Evolutionary conservation across 192 early-diverging fungal species (phyloP), one percentile per base, ranked within the genome.

Genomic region (Borealophlyctis nickersoniae): DNA sequence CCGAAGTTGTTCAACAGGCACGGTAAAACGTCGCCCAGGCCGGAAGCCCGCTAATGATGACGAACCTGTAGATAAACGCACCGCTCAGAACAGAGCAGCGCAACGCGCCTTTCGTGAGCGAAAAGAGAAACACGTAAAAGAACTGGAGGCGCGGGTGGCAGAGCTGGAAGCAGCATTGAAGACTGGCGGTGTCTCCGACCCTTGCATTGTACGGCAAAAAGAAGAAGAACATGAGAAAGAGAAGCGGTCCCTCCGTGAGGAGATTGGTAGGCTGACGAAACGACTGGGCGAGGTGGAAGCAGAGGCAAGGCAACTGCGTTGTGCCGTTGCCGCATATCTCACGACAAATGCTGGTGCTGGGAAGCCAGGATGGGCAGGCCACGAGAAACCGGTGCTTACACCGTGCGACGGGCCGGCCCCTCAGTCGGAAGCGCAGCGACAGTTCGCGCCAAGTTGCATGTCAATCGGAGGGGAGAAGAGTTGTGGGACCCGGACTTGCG

Each of bases 71-170:
- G 39, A 45, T 19, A 76, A 78, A 32, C 58, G 77, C 31, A 58
- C 71, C 4, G 76, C 75, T n/a, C 76, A 77, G 58, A 80, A 81
- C 63, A 65, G 79, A 13, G 76, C 75, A 33, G 73, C 77, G 0
- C 75, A 76, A 48, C 45, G 73, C 4, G 73, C 79, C 28, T 79
- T 73, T 58, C 58, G 74, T 13, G 78, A 80, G 55, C 72, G 78
- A n/a, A 83, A 74, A 36, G 62, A 77, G 55, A 36, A 56, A 19
- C 77, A 77, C 51, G 55, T 77, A 36, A 65, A 60, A 60, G 70
- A 60, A 22, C 53, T 72, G 52, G 70, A 72, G 35, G 36, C 30
- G 4, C 56, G 60, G 34, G 64, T 58, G 2, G 23, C 52, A 29
- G 36, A 68, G 24, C 65, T 72, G 9, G 39, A 36, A 45, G 58